Base-by-base conservation (phyloP, 148 eudicot genomes). In the Rhododendron ovatum region DNA sequence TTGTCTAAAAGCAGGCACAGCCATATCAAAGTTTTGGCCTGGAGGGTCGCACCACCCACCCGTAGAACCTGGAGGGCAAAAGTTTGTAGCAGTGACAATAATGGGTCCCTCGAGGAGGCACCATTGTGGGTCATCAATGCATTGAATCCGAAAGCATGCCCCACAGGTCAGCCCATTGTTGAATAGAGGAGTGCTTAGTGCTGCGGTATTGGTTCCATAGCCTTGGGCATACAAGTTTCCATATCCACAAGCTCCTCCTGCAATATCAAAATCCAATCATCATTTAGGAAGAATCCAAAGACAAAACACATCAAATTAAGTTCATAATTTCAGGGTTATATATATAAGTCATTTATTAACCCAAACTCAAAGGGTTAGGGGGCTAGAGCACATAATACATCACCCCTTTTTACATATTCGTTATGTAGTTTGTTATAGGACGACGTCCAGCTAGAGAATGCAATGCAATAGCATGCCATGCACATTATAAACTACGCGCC, bases 31-130 rank as follows among this genome's bases (percentile, higher is more conserved):
- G 74, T 91, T 91, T 47, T 82, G 90, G 30, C 63, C 89, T 8
- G 93, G 93, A n/a, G 91, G 93, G 39, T 91, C 89, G 88, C 93
- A 91, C 93, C 91, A 89, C 17, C 90, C 93, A 18, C 91, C 91
- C 7, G 86, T 78, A 82, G 6, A 48, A 76, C 89, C 89, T 0
- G 93, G 89, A 0, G 93, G 93, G 84, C 93, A 91, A 20, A 91
- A 87, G 83, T 91, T 91, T 77, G 92, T 91, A 84, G 93, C 92
- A 6, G 93, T 91, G 85, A 91, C 77, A 37, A 33, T 85, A 82
- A 89, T 82, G 35, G 84, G 50, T 2, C 50, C 50, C 55, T 87
- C 90, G 1, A 86, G 87, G 61, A 69, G 82, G 86, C 92, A 91
- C 91, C 90, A 91, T 26, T 45, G 69, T 10, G 88, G 90, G 84